Evolutionary conservation across 148 eudicot species (phyloP).

Genomic region (Amaranthus hypochondriacus): DNA sequence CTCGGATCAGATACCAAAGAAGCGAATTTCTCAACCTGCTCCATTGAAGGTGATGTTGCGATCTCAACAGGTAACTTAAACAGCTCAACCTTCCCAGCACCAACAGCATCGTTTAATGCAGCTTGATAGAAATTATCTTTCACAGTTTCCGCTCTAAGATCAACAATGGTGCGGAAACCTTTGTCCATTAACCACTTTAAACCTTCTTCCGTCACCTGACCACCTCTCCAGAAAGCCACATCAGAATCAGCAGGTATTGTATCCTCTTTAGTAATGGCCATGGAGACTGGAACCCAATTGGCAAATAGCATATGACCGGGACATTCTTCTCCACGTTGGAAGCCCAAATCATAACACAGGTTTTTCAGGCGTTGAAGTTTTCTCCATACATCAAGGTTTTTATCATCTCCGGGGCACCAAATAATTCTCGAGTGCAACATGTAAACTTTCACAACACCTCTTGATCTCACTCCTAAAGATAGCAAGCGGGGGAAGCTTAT

Average conservation of each 20-base stretch:
- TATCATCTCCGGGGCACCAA: conserved; percentile 56
- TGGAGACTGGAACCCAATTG: conserved; percentile 72
- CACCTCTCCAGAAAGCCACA: conserved; percentile 79
- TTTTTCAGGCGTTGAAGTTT: conserved; percentile 78
- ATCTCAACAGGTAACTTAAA: conserved; percentile 75
- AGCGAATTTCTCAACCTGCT: conserved; percentile 85
- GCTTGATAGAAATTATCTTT: conserved; percentile 64
- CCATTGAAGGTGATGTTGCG: conserved; percentile 75
- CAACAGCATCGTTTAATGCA: conserved; percentile 50
- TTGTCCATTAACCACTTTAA: conserved; percentile 72
- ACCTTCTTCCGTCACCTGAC: conserved; percentile 97
- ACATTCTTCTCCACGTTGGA: conserved; percentile 59
- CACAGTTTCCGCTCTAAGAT: conserved; percentile 80
- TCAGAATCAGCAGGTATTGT: conserved; percentile 37
- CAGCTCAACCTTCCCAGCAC: conserved; percentile 60
- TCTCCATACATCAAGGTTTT: conserved; percentile 67
- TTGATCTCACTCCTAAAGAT: conserved; percentile 83
- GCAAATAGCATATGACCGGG: conserved; percentile 78
- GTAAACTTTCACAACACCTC: conserved; percentile 94
- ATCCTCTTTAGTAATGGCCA: conserved; percentile 53
- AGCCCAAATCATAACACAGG: conserved; percentile 87
- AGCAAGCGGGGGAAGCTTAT: conserved; percentile 84
- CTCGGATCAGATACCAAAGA: conserved; percentile 58
- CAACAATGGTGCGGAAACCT: conserved; percentile 78
- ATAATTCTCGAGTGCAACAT: conserved; percentile 81